These are phyloP conservation scores for Sordariomycetes sp. DNA, from an alignment of 2,329 filamentous ascomycete species.

Conservation along the genomic window DNA sequence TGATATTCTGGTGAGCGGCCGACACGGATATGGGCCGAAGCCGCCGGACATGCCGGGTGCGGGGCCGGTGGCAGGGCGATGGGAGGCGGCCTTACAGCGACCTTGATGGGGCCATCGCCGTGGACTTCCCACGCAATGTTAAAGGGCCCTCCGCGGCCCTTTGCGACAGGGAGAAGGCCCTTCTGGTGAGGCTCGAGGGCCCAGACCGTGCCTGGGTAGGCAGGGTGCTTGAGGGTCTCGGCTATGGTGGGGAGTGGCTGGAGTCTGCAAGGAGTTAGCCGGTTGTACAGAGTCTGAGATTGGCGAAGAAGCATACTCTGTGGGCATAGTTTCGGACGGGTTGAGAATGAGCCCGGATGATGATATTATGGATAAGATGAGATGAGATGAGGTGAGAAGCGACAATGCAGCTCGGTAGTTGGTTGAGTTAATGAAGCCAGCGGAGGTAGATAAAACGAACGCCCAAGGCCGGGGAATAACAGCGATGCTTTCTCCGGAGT, in stretches of 20 bases:
- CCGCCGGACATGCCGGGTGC: not conserved
- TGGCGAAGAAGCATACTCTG: not conserved
- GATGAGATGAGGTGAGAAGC: too few relatives aligned
- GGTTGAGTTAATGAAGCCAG: not conserved
- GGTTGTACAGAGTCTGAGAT: not conserved
- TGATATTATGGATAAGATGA: too few relatives aligned
- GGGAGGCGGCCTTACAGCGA: constrained; percentile 52
- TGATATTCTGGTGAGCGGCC: not conserved
- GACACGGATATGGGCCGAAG: not conserved
- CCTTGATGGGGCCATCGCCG: constrained; percentile 59
- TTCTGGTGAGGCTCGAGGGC: constrained; percentile 53
- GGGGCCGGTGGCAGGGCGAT: not conserved
- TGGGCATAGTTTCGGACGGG: not conserved
- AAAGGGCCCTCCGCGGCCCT: constrained; percentile 62
- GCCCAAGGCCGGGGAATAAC: too few relatives aligned
- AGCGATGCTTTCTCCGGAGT: too few relatives aligned
- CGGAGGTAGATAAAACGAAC: too few relatives aligned
- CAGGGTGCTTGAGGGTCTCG: constrained; percentile 53
- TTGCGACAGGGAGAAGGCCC: constrained; percentile 55
- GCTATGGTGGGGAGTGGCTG: constrained; percentile 32
- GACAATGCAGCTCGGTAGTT: not conserved
- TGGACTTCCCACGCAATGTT: constrained; percentile 73
- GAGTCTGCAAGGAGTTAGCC: not conserved
- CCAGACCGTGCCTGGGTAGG: constrained; percentile 59
- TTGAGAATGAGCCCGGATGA: not conserved